Evolutionary conservation across 176 grass and related monocot genomes (phyloP).

Genomic region (Zea mays): Zm-B73-REFERENCE-NAM-5.0 NC_050099.1:200637501-200638000

Average conservation of each 20-base stretch:
- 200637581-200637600: conserved; percentile 9
- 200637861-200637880: conserved; percentile 68
- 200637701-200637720: conserved; percentile 35
- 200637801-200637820: conserved; percentile 46
- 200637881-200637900: conserved; percentile 61
- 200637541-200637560: conserved; percentile 16
- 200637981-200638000: background rate
- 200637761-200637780: conserved; percentile 44
- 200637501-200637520: conserved; percentile 51
- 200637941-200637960: conserved; percentile 3
- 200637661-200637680: conserved; percentile 74
- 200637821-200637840: conserved; percentile 61
- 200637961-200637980: background rate
- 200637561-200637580: conserved; percentile 8
- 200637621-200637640: conserved; percentile 67
- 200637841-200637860: conserved; percentile 75
- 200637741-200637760: conserved; percentile 48
- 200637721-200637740: conserved; percentile 28
- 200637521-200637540: background rate
- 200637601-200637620: conserved; percentile 88
- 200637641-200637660: conserved; percentile 70
- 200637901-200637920: conserved; percentile 79
- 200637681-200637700: conserved; percentile 9
- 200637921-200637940: conserved; percentile 23
- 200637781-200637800: conserved; percentile 45